Percentiles rank a stretch among this genome's conserved stretches.
Conservation (phyloP, 169 alveolate genomes). For the Eimeria zaria region DNA sequence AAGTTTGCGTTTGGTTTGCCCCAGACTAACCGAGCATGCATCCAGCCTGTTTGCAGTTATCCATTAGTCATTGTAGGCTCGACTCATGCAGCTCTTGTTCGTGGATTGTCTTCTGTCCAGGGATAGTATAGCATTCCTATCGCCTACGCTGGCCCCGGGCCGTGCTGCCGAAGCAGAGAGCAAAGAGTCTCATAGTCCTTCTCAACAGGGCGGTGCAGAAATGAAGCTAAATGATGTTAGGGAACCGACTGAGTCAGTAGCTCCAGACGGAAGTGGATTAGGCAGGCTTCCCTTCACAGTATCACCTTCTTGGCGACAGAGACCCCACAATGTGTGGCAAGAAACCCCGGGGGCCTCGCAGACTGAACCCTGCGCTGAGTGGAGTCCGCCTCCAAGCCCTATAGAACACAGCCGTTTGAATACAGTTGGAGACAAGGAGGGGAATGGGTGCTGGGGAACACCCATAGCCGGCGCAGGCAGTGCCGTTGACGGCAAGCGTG, state of each 20-base stretch:
- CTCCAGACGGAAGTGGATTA: neutral
- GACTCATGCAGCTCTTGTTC: neutral
- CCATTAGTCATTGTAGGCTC: neutral
- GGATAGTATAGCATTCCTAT: conserved; percentile 63
- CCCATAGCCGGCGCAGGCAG: conserved; percentile 28
- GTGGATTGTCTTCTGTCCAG: neutral
- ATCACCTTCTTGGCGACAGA: conserved; percentile 67
- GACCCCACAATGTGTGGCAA: conserved; percentile 66
- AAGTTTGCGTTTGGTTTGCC: neutral
- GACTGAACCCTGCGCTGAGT: conserved; percentile 62
- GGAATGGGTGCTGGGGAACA: conserved; percentile 40
- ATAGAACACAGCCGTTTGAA: conserved; percentile 37
- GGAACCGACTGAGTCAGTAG: conserved; percentile 9
- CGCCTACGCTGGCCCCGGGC: conserved; percentile 70
- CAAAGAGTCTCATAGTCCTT: neutral
- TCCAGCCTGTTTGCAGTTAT: neutral
- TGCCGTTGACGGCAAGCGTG: conserved; percentile 18
- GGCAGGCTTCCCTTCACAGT: conserved; percentile 78
- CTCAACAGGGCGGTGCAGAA: conserved; percentile 46
- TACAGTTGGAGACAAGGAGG: neutral
- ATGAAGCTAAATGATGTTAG: neutral
- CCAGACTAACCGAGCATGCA: neutral
- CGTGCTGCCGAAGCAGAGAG: conserved; percentile 37
- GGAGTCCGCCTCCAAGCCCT: conserved; percentile 69
- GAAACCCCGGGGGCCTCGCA: conserved; percentile 49